phyloP scores from a whole-genome alignment of 2,329 filamentous ascomycete genomes.

The Chrysosporium queenslandicum region DNA sequence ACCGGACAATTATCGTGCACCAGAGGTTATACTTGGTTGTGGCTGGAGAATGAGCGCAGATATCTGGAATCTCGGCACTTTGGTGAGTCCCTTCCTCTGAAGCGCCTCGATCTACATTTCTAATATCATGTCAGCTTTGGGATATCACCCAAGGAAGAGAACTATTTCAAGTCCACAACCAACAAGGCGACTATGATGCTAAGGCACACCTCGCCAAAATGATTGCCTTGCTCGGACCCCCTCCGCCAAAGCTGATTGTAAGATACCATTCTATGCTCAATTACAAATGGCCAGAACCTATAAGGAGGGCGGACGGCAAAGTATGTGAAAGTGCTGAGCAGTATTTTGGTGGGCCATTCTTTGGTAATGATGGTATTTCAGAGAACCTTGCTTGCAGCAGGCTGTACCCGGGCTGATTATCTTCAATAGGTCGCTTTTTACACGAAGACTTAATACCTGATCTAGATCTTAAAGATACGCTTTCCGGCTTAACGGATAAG shows the following conservation, averaged over 20 bases:
- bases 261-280: neutral
- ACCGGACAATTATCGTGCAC: slow-evolving; percentile 23
- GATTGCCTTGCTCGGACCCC: slow-evolving; percentile 34
- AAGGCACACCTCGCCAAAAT: slow-evolving; percentile 36
- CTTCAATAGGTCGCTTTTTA: slow-evolving; percentile 19
- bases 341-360: slow-evolving; percentile 32
- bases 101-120: slow-evolving; percentile 17
- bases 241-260: slow-evolving; percentile 26
- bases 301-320: slow-evolving; percentile 1
- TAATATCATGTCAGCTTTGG: slow-evolving; percentile 20
- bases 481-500: slow-evolving; percentile 22
- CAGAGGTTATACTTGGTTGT: slow-evolving; percentile 24
- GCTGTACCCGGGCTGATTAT: neutral
- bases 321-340: slow-evolving; percentile 23
- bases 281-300: neutral
- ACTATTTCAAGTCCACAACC: slow-evolving; percentile 22
- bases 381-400: neutral
- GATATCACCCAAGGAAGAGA: slow-evolving; percentile 26
- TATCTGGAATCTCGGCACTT: slow-evolving; percentile 28
- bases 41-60: slow-evolving; percentile 13
- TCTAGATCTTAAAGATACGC: slow-evolving; percentile 21
- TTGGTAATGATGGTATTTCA: slow-evolving; percentile 24
- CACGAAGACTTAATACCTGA: slow-evolving; percentile 21
- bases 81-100: slow-evolving; percentile 25
- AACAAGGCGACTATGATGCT: slow-evolving; percentile 24